Evolutionary conservation across 345 rosid species (phyloP).

Genomic region (Noccaea caerulescens): DNA sequence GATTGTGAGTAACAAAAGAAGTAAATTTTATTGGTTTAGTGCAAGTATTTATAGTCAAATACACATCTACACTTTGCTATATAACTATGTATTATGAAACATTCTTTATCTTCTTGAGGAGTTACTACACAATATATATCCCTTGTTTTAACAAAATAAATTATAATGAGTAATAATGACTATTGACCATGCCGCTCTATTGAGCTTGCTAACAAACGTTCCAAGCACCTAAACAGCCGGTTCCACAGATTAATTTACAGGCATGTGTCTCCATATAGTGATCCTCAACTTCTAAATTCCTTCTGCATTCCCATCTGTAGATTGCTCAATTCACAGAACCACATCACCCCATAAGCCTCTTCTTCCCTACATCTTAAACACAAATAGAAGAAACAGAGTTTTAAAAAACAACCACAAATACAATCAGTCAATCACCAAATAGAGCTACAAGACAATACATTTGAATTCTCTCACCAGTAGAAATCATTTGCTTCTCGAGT

Average conservation of each 20-base stretch:
- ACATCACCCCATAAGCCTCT: slow-evolving; percentile 35
- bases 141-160: no score
- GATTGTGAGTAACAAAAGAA: no score
- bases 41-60: no score
- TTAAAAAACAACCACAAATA: slow-evolving; percentile 3
- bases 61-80: no score
- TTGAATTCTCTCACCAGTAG: slow-evolving; percentile 44
- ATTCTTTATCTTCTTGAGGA: no score
- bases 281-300: slow-evolving; percentile 14
- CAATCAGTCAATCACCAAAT: not conserved
- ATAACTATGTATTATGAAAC: no score
- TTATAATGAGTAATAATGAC: not conserved
- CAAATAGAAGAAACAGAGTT: slow-evolving; percentile 26
- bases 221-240: not conserved
- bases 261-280: not conserved
- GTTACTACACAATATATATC: no score
- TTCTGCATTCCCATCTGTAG: not conserved
- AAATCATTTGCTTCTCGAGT: slow-evolving; percentile 56
- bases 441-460: slow-evolving; percentile 29
- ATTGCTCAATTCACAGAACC: slow-evolving; percentile 18
- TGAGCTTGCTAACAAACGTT: not conserved
- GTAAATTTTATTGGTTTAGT: no score
- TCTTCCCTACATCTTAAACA: slow-evolving; percentile 30
- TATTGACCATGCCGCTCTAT: not conserved
- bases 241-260: slow-evolving; percentile 5